A percentile compares a stretch with the other conserved stretches of the same genome.
These are phyloP conservation scores for Gastrolobium bilobum DNA, from an alignment of 306 rosid genomes.

Conservation along the genomic window DNA sequence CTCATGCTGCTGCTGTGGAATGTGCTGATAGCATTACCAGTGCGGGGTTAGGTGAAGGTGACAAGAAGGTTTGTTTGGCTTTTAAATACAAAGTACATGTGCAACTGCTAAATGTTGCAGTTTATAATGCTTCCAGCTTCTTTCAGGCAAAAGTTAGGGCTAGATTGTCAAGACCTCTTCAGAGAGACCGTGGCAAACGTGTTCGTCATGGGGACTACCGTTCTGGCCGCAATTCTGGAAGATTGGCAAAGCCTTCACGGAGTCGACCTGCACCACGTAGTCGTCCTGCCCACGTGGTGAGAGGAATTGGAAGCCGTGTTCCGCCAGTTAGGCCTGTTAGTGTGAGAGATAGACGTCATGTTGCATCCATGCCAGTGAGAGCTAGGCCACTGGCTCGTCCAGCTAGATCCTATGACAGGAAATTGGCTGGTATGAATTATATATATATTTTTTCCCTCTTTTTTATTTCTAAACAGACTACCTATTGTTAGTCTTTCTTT, in stretches of 20 bases:
- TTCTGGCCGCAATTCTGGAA: slow-evolving; percentile 61
- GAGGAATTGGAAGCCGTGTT: slow-evolving; percentile 66
- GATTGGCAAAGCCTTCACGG: slow-evolving; percentile 69
- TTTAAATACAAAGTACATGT: slow-evolving; percentile 9
- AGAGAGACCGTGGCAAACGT: slow-evolving; percentile 76
- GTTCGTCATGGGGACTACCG: slow-evolving; percentile 67
- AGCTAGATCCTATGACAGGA: slow-evolving; percentile 78
- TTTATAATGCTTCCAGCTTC: slow-evolving; percentile 29
- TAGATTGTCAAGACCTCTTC: slow-evolving; percentile 91
- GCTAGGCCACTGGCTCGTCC: slow-evolving; percentile 74
- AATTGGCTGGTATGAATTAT: slow-evolving; percentile 68
- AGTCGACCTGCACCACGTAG: slow-evolving; percentile 62
- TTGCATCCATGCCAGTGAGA: slow-evolving; percentile 63
- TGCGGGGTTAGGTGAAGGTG: slow-evolving; percentile 88
- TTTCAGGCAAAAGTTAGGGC: slow-evolving; percentile 95
- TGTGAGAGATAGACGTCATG: slow-evolving; percentile 75
- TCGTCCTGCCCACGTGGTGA: slow-evolving; percentile 62
- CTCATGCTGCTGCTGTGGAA: slow-evolving; percentile 87
- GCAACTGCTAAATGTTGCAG: slow-evolving; percentile 11
- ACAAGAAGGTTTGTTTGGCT: slow-evolving; percentile 71
- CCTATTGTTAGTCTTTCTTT: slow-evolving; percentile 33
- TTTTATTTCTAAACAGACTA: background rate
- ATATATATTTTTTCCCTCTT: background rate
- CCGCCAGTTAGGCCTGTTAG: slow-evolving; percentile 73
- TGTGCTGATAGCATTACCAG: slow-evolving; percentile 88